phyloP scores from a whole-genome alignment of 495 filamentous ascomycete species.

The Talaromyces adpressus region DNA sequence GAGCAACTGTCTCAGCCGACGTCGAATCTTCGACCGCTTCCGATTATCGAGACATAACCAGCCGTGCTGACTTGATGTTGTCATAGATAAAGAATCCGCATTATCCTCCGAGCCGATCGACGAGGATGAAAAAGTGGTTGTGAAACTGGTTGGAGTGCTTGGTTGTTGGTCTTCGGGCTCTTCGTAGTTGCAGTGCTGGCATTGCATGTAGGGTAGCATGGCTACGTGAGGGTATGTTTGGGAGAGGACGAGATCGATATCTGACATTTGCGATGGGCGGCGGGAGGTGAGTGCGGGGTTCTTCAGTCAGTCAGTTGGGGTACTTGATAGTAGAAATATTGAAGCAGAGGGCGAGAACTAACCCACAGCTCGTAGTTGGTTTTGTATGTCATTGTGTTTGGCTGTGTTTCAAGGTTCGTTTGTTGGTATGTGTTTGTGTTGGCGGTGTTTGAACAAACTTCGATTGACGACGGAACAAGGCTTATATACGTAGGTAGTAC shows the following conservation, averaged over 20 bases:
- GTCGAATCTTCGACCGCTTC: constrained; percentile 1
- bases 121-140: background rate
- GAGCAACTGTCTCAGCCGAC: constrained; percentile 3
- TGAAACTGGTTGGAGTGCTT: background rate
- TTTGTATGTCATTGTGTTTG: constrained; percentile 33
- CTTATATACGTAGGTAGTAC: background rate
- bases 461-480: background rate
- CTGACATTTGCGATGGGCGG: constrained; percentile 8
- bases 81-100: background rate
- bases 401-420: background rate
- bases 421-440: background rate
- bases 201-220: constrained; percentile 8
- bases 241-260: constrained; percentile 4
- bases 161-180: constrained; percentile 4
- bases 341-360: constrained; percentile 14
- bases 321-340: too few relatives aligned
- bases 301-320: background rate
- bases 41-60: background rate
- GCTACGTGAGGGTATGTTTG: constrained; percentile 10
- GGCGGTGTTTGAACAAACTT: background rate
- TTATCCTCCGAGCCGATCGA: background rate
- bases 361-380: constrained; percentile 40
- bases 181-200: constrained; percentile 8
- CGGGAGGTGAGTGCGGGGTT: background rate
- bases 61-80: background rate